Percentiles rank a stretch among this genome's conserved stretches.
Conservation (phyloP, 1,139 yeast genomes). For the Suhomyces wounanorum region DNA sequence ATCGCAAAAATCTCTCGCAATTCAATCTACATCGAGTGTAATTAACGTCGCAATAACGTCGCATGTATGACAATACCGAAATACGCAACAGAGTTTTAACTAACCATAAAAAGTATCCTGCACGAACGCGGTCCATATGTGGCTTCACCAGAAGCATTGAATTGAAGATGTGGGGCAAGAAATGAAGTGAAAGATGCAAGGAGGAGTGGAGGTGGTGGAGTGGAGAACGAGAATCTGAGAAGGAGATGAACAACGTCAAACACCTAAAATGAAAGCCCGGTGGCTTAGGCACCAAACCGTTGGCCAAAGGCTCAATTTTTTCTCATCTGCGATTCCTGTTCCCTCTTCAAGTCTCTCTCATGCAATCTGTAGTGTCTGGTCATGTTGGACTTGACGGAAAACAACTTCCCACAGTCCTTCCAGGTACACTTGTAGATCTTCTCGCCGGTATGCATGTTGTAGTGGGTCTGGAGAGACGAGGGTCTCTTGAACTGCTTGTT, state of each 20-base stretch:
- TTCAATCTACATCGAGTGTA: background rate
- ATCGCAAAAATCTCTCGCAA: no score
- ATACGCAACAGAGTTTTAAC: background rate
- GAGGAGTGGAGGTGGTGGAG: background rate
- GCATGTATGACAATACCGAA: background rate
- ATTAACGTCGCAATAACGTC: background rate
- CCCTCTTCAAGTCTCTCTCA: constrained; percentile 32
- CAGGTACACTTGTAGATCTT: constrained; percentile 73
- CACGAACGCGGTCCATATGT: background rate
- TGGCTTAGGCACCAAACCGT: background rate
- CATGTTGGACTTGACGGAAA: constrained; percentile 80
- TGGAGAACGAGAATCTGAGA: background rate
- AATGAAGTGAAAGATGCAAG: background rate
- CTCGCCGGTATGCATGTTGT: constrained; percentile 85
- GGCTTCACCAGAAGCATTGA: background rate
- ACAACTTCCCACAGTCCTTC: constrained; percentile 67
- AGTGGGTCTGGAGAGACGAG: constrained; percentile 76
- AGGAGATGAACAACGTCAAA: background rate
- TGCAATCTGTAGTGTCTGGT: constrained; percentile 75
- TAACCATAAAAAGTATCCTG: background rate
- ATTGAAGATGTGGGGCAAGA: constrained; percentile 2
- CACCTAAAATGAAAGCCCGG: background rate
- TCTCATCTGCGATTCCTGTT: constrained; percentile 5
- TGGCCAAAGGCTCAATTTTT: background rate
- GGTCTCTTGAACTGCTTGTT: constrained; percentile 80